phyloP scores from a whole-genome alignment of 306 rosid species.

The Hippophae gyantsensis region DNA sequence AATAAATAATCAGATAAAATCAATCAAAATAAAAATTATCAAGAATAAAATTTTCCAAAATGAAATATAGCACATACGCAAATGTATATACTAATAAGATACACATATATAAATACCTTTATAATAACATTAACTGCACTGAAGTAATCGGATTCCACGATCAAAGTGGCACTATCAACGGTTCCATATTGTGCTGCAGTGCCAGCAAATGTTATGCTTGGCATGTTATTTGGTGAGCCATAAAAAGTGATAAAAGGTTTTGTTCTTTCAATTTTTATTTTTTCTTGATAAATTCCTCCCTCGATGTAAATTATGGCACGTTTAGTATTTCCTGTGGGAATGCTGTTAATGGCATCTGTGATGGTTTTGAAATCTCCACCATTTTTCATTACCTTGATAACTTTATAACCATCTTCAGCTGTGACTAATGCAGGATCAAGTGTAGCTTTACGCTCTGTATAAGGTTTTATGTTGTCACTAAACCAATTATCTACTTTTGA shows the following conservation, averaged over 20 bases:
- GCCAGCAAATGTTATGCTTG: constrained; percentile 34
- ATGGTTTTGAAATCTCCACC: constrained; percentile 52
- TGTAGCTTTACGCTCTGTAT: neutral
- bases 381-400: constrained; percentile 33
- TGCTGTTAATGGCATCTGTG: constrained; percentile 34
- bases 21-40: too few relatives aligned
- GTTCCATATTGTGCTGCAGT: constrained; percentile 42
- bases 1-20: too few relatives aligned
- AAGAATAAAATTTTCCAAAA: too few relatives aligned
- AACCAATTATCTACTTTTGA: constrained; percentile 33
- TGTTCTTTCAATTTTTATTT: constrained; percentile 26
- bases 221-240: constrained; percentile 25
- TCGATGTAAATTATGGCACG: constrained; percentile 48
- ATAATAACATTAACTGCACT: constrained; percentile 30
- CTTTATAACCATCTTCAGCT: constrained; percentile 29
- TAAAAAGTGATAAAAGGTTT: constrained; percentile 42
- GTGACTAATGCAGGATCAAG: constrained; percentile 29
- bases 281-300: constrained; percentile 45
- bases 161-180: constrained; percentile 44
- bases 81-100: too few relatives aligned
- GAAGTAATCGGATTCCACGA: constrained; percentile 29
- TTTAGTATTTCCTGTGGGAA: constrained; percentile 33
- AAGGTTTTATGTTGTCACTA: constrained; percentile 13
- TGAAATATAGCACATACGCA: too few relatives aligned
- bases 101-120: constrained; percentile 8